Base-by-base conservation (phyloP, 768 basidiomycete species). In the Filobasidium floriforme region DNA sequence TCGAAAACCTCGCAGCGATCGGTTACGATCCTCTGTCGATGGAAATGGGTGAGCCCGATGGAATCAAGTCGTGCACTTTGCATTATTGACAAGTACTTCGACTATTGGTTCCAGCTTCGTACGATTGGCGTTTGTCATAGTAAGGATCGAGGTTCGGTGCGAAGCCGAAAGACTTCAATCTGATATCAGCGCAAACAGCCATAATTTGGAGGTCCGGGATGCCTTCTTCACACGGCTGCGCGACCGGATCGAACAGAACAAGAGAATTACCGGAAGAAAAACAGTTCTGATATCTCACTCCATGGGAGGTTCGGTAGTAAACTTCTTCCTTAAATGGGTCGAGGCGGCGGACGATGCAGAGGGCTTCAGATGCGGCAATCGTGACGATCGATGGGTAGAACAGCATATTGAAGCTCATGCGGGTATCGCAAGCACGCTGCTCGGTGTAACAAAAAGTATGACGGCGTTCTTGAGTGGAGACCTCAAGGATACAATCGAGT, bases 331-430 rank as follows among this genome's bases (percentile, higher is more conserved):
- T 73, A 94, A 96, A 81, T 99, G 94, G 94, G 93, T 94, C 0
- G 94, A 98, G 79, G 89, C 90, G 15, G 55, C 87, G 10, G 80
- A 83, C 51, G 86, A 88, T 69, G 92, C 92, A 9, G 83, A 83
- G 22, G 67, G 67, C 12, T 2, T 61, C 49, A 49, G 60, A 24
- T 75, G 75, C 57, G 77, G 77, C 1, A 75, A 74, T 18, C 75
- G 77, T 1, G 94, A 92, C 15, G 94, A 93, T 7, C 80, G 84
- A 29, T 98, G 94, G 94, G 92, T 94, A 14, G 93, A 98, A 88
- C 83, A 88, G 65, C 87, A 99, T 77, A 84, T 99, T 59, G 89
- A 92, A 75, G 84, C 88, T 0, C 88, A 89, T 73, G 83, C 93
- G 32, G 85, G 88, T 65, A 85, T 97, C 64, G 90, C 86, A 1